Evolutionary conservation across 2,329 filamentous ascomycete genomes (phyloP), one percentile per base, ranked within the genome.

Genomic region (Pseudogymnoascus verrucosus): DNA sequence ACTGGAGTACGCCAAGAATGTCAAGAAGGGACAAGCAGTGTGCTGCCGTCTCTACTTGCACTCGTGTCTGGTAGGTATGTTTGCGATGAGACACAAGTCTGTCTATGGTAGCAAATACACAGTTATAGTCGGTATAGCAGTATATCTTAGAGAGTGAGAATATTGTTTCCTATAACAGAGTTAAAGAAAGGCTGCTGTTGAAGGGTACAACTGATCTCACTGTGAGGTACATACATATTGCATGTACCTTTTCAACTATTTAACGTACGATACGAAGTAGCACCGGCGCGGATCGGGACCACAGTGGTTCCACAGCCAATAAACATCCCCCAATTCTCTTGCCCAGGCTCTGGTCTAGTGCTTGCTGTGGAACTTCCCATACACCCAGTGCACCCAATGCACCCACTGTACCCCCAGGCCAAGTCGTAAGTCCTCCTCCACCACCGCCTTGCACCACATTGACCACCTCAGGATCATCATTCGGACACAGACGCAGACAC

Each of bases 381-480:
- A 23, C 21, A 23, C 4, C 21, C 21, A 23, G 21, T 23, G 21
- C 21, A 23, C 21, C 21, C 21, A 23, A 23, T 23, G 21, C 21
- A 23, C 21, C 21, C 3, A 23, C 21, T 21, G 26, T 4, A 26
- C 26, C 26, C 26, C 26, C 4, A 26, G 5, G 28, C 2, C 11
- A 47, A 47, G 19, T 47, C 42, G 42, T 26, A 47, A 47, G 42
- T 47, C 10, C 42, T 51, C 11, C 44, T 51, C 44, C 44, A 51
- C 44, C 44, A 54, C 47, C 47, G 10, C 47, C 26, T 31, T 31
- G 28, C 1, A 31, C 26, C 47, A 31, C 47, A 34, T 34, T 54
- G 47, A 57, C 47, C 47, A 57, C 47, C 47, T 57, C 34, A 26
- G 47, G 47, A 57, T 57, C 47, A 57, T 57, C 47, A 57, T 34